phyloP scores from a whole-genome alignment of 345 rosid species.

The Arabidopsis arenosa region DNA sequence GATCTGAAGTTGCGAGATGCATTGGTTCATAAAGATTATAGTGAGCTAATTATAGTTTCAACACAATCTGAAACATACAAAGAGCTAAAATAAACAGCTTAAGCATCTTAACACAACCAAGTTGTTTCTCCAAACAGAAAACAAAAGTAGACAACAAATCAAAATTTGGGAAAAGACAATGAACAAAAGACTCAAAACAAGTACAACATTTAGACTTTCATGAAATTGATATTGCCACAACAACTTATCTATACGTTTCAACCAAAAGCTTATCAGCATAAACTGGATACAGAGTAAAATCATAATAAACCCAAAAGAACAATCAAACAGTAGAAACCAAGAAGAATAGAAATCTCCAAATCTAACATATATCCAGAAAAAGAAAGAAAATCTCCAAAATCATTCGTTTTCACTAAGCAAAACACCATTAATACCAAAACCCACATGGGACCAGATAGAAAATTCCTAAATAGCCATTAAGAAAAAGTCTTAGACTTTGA shows the following conservation, averaged over 20 bases:
- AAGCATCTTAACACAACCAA: conserved; percentile 26
- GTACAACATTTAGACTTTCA: background rate
- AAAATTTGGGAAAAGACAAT: background rate
- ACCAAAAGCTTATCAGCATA: conserved; percentile 3
- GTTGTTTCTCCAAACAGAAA: background rate
- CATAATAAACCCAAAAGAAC: conserved; percentile 1
- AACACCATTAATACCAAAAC: background rate
- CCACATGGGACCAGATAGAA: background rate
- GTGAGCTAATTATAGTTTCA: background rate
- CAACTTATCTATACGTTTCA: conserved; percentile 3
- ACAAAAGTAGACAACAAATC: background rate
- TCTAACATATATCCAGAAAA: background rate
- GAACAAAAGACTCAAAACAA: background rate
- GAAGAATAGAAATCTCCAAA: background rate
- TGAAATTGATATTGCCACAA: background rate
- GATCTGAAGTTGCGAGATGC: conserved; percentile 12
- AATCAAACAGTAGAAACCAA: conserved; percentile 35
- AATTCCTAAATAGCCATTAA: background rate
- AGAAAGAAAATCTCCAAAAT: background rate
- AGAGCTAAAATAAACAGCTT: background rate
- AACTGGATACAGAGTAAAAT: background rate
- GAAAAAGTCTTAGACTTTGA: conserved; percentile 2
- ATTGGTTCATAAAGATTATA: background rate
- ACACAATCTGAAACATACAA: conserved; percentile 2
- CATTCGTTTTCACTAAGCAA: background rate